phyloP scores from a whole-genome alignment of 371 early-diverging fungal genomes.

The Mortierella sp. region DNA sequence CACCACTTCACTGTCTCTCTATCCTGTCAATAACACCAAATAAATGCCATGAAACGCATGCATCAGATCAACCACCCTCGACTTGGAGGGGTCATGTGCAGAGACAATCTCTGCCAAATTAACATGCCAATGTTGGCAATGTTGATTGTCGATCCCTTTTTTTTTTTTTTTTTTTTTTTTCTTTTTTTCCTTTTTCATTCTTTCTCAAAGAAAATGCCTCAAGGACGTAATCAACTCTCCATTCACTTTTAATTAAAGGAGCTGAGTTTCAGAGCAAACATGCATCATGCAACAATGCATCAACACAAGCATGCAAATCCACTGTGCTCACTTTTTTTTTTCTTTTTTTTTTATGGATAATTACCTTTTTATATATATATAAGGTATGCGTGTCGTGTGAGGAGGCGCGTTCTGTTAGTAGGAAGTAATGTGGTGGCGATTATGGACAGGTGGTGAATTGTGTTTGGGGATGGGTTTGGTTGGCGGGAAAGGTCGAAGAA shows the following conservation, averaged over 20 bases:
- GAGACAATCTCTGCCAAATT: no score
- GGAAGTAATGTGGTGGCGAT: not conserved
- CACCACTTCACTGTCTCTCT: no score
- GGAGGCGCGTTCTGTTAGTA: not conserved
- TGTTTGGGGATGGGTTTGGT: not conserved
- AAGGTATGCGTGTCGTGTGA: slow-evolving; percentile 6
- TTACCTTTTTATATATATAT: slow-evolving; percentile 9
- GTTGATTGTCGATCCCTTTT: not conserved
- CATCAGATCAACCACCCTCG: not conserved
- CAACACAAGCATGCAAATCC: not conserved
- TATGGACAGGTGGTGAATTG: not conserved
- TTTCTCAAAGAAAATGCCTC: no score
- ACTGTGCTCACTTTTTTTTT: slow-evolving; percentile 1
- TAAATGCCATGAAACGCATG: not conserved
- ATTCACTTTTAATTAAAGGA: no score
- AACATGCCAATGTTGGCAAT: no score
- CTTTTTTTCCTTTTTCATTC: no score
- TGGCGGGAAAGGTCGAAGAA: slow-evolving; percentile 6
- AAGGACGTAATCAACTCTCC: no score
- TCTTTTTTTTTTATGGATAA: not conserved
- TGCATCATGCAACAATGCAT: not conserved
- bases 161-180: not conserved
- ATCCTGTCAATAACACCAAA: no score
- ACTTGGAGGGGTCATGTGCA: not conserved
- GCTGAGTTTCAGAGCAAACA: no score